Conservation (phyloP, 345 rosid species). For the Lepidium didymum region DNA sequence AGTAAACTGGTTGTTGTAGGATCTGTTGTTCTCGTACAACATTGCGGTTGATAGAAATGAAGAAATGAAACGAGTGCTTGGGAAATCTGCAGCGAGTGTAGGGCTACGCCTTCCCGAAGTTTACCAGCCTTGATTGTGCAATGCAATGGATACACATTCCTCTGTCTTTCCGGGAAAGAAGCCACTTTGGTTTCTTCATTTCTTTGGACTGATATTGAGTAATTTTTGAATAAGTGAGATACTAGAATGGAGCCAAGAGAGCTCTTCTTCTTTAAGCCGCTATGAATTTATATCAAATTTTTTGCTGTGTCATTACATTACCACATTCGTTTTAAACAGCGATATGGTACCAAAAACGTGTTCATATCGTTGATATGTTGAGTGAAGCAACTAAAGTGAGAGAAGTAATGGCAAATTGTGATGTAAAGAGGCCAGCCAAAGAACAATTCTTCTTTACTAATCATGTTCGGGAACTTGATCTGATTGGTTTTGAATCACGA, state of each 20-base stretch:
- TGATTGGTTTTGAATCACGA: not conserved
- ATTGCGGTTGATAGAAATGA: slow-evolving; percentile 80
- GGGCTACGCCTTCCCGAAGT: slow-evolving; percentile 87
- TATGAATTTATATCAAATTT: not conserved
- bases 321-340: not conserved
- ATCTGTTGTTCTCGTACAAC: slow-evolving; percentile 78
- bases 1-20: slow-evolving; percentile 42
- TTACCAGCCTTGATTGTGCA: slow-evolving; percentile 50
- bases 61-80: slow-evolving; percentile 63
- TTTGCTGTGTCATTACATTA: not conserved
- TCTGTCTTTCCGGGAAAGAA: not conserved
- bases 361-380: not conserved
- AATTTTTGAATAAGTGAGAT: not conserved
- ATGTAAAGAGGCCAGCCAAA: not conserved
- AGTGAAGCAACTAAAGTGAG: not conserved
- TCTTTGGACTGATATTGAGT: not conserved
- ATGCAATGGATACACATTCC: not conserved
- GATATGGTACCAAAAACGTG: not conserved
- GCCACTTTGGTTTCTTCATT: not conserved
- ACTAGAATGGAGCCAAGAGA: not conserved
- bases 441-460: not conserved
- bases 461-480: not conserved
- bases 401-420: not conserved
- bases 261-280: not conserved
- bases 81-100: slow-evolving; percentile 90